Evolutionary conservation across 202 grass and related monocot species (phyloP).

Genomic region (Zizania palustris): DNA sequence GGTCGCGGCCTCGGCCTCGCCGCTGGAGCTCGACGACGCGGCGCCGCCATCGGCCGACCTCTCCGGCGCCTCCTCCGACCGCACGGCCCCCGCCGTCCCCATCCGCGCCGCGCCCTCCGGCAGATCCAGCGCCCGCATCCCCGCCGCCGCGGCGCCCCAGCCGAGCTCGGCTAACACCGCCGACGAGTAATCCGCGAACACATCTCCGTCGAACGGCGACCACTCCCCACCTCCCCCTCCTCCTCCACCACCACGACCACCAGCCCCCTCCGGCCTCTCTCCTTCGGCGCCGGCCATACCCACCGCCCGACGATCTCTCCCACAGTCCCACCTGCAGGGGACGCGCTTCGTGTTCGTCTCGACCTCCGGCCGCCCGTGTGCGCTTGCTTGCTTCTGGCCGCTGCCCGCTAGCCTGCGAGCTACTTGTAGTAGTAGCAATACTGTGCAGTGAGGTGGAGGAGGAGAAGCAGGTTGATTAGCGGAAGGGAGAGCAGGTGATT

Average conservation of each 20-base stretch:
- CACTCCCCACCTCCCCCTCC: conserved; percentile 39
- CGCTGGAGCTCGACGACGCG: conserved; percentile 76
- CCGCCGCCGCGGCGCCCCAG: conserved; percentile 26
- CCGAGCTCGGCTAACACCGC: conserved; percentile 52
- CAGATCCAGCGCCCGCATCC: conserved; percentile 54
- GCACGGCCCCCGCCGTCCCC: not conserved
- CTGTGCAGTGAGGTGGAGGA: too few species aligned
- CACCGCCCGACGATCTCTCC: not conserved
- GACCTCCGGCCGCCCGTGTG: too few species aligned
- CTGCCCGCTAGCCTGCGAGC: too few species aligned
- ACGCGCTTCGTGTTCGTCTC: too few species aligned
- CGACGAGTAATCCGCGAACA: conserved; percentile 49
- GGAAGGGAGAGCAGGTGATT: too few species aligned
- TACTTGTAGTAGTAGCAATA: too few species aligned
- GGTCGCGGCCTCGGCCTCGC: conserved; percentile 9
- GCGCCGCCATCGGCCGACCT: conserved; percentile 48
- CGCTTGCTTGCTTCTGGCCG: too few species aligned
- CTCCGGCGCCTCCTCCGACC: conserved; percentile 20
- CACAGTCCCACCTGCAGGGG: too few species aligned
- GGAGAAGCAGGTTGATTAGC: too few species aligned
- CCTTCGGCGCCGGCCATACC: conserved; percentile 40
- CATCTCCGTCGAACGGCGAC: conserved; percentile 53
- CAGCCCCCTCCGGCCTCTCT: conserved; percentile 32
- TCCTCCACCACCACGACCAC: too few species aligned
- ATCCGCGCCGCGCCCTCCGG: not conserved